Conservation (phyloP, 768 basidiomycete genomes). For the Clavaria fumosa region DNA sequence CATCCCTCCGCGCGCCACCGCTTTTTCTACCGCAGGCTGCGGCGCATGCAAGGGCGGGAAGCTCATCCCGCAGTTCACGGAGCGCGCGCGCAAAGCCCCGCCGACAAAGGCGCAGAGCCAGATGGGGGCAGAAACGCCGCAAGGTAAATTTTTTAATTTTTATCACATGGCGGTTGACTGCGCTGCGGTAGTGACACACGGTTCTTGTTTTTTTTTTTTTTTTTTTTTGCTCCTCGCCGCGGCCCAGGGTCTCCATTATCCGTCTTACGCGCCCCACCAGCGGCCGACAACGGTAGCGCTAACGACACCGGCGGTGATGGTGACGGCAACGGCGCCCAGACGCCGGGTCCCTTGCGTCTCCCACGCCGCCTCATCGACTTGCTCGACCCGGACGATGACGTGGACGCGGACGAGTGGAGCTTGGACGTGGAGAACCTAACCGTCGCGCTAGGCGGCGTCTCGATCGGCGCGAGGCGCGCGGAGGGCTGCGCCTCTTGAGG, state of each 20-base stretch:
- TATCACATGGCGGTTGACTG: too few relatives aligned
- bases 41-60: constrained; percentile 47
- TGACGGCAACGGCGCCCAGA: not conserved
- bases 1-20: not conserved
- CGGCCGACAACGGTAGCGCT: too few relatives aligned
- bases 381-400: constrained; percentile 14
- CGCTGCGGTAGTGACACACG: too few relatives aligned
- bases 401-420: too few relatives aligned
- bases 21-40: constrained; percentile 32
- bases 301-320: not conserved
- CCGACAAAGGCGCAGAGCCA: constrained; percentile 24
- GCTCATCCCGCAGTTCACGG: constrained; percentile 40
- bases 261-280: too few relatives aligned
- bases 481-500: too few relatives aligned
- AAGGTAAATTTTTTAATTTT: constrained; percentile 22
- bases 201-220: too few relatives aligned
- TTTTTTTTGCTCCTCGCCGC: too few relatives aligned
- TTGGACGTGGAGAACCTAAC: constrained; percentile 20
- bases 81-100: constrained; percentile 20
- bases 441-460: constrained; percentile 3
- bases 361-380: too few relatives aligned
- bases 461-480: too few relatives aligned
- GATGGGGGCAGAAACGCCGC: constrained; percentile 28
- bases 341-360: too few relatives aligned
- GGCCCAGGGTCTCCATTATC: too few relatives aligned